Base-by-base conservation (phyloP, 2,329 filamentous ascomycete genomes). In the Talaromyces marneffei region DNA sequence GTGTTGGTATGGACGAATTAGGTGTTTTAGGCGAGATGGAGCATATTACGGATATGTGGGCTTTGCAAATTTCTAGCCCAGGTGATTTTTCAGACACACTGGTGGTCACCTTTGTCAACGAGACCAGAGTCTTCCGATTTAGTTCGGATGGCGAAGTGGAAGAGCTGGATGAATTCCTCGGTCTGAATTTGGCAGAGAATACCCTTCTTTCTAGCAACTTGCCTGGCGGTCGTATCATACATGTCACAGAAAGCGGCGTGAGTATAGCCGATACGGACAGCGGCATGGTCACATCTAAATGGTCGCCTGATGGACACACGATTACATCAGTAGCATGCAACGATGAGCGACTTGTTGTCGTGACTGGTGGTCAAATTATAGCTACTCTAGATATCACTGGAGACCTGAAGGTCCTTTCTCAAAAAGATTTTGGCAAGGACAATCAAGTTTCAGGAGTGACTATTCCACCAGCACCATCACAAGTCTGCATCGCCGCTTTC, bases 401-500 rank as follows among this genome's bases (percentile, higher is more conserved):
- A 23, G 82, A 85, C 33, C 75, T 95, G 5, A 76, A 80, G 23
- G 76, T 85, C 23, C 77, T 84, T 4, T 79, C 80, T 4, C 77
- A 84, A 63, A 87, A 88, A 69, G 79, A 85, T 4, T 84, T 91
- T 56, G 80, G 82, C 1, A 77, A 82, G 16, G 80, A 86, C 35
- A 89, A 91, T 65, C 91, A 97, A 72, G 85, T 97, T 35, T 90
- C 94, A 2, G 96, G 92, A 68, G 81, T 97, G 9, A 87, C 93
- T 52, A 82, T 94, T 1, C 86, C 92, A 0, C 79, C 83, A 3
- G 79, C 84, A 37, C 78, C 87, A 14, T 78, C 82, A 4, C 80
- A 84, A 54, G 78, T 91, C 33, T 93, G 89, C 60, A 87, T 96
- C 29, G 82, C 94, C 16, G 92, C 92, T 1, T 94, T 95, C 75